Base-by-base conservation (phyloP, 345 rosid genomes). In the Brassica cretica region DNA sequence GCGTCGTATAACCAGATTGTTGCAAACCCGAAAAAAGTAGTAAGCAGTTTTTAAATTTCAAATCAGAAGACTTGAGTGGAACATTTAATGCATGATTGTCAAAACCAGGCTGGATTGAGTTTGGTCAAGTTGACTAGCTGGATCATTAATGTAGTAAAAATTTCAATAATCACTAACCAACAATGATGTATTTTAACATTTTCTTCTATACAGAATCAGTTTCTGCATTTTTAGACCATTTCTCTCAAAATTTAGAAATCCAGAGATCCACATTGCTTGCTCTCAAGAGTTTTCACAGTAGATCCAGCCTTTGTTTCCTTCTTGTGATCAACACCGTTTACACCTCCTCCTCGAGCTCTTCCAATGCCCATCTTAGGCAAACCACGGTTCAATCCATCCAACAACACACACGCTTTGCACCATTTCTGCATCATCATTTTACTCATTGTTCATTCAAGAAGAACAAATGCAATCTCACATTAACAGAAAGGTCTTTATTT, bases 351-450 rank as follows among this genome's bases (percentile, higher is more conserved):
- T 15, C 87, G 83, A 60, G 74, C 78, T 74, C 97, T 84, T 58
- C 94, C 95, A n/a, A 94, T 92, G 14, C 98, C 97, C 78, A 92
- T 75, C 86, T 88, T 90, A 15, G 97, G 97, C 82, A 94, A 79
- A 33, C 98, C 98, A 12, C 87, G 86, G 71, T 94, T 92, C 73
- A 94, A 82, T 83, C 95, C 97, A 72, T 92, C 93, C 64, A 94
- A 89, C 84, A 92, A 84, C 76, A 90, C 92, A 78, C 98, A 92
- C 49, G 98, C 97, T 84, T 84, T 92, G 72, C 97, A 91, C 97
- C 94, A 88, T 91, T 88, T 94, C 97, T 94, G 71, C 65, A 61
- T 30, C 66, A 14, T 12, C 39, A 14, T 62, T 62, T 4, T 12
- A 29, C 66, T 62, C 66, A 29, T 62, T 27, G 18, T 62, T 6